Base-by-base conservation (phyloP, 768 basidiomycete species). In the Pisolithus marmoratus region DNA sequence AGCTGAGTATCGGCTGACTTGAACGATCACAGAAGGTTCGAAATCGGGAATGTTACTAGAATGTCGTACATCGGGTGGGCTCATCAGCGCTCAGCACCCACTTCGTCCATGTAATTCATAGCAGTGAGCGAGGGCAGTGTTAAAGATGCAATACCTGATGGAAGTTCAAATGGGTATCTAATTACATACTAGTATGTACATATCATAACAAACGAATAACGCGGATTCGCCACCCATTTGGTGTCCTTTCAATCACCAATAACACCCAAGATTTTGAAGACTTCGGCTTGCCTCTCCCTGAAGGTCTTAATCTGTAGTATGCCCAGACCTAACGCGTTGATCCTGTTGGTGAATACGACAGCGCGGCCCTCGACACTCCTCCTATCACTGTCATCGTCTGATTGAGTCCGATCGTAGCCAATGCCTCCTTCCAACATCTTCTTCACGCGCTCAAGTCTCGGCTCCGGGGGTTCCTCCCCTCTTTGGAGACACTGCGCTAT, bases 221-320 rank as follows among this genome's bases (percentile, higher is more conserved):
- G 19, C 20, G 23, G 42, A 41, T 41, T 17, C 14, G 7, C 23
- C 42, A 19, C 5, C 23, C 7, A 7, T 17, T 12, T 8, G 11
- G 20, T 22, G 11, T 42, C 3, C 20, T 42, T 12, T 45, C 26
- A 45, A 11, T 26, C 27, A 15, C 43, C 43, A 24, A 45, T 45
- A 8, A 20, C 46, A 20, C 46, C 29, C 31, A 47, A 31, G n/a
- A 90, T 80, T 63, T 77, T 79, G 62, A 90, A 90, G 6, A 90
- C 85, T 46, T 79, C 74, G 2, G 72, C 76, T 67, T 90, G 85
- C 45, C 87, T 65, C 58, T 88, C 85, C 56, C 74, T 79, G 62
- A 94, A 94, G 46, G 86, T 80, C 52, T 73, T 75, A 50, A 94
- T 67, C 61, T 72, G 75, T 45, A 84, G 88, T 78, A 93, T 80